These are phyloP conservation scores for Trichocladium antarcticum DNA, from an alignment of 495 filamentous ascomycete species.

Conservation along the genomic window DNA sequence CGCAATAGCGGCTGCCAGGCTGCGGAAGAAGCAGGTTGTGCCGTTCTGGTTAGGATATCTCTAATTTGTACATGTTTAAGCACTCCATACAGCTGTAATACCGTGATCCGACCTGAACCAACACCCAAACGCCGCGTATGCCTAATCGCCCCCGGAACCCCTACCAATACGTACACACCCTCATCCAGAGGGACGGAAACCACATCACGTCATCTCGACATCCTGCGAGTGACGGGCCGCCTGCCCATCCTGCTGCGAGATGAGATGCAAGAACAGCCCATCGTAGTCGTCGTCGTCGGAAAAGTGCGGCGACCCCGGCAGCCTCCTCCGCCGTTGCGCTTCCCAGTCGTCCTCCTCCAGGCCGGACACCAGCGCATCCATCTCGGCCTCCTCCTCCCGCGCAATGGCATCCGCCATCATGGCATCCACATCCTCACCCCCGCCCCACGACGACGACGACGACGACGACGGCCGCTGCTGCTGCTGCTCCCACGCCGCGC, in stretches of 20 bases:
- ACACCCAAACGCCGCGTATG: neutral
- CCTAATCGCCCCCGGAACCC: neutral
- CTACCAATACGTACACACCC: neutral
- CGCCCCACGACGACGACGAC: no score
- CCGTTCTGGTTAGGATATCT: constrained; percentile 3
- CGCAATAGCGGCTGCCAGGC: constrained; percentile 40
- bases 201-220: constrained; percentile 25
- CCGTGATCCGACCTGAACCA: neutral
- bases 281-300: constrained; percentile 54
- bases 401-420: constrained; percentile 39
- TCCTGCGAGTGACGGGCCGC: constrained; percentile 9
- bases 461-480: no score
- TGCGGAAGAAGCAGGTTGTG: neutral
- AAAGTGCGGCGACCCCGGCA: constrained; percentile 13
- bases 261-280: constrained; percentile 44
- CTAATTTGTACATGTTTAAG: neutral
- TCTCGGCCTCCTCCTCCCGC: constrained; percentile 45
- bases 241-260: constrained; percentile 1
- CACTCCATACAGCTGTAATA: neutral
- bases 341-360: constrained; percentile 1
- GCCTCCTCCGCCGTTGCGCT: neutral
- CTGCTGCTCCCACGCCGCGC: no score
- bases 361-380: constrained; percentile 45
- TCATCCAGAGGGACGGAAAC: neutral
- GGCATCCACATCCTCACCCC: constrained; percentile 32